These are phyloP conservation scores for Ceratobasidium sp. DNA, from an alignment of 1,284 basidiomycete genomes.

Conservation along the genomic window DNA sequence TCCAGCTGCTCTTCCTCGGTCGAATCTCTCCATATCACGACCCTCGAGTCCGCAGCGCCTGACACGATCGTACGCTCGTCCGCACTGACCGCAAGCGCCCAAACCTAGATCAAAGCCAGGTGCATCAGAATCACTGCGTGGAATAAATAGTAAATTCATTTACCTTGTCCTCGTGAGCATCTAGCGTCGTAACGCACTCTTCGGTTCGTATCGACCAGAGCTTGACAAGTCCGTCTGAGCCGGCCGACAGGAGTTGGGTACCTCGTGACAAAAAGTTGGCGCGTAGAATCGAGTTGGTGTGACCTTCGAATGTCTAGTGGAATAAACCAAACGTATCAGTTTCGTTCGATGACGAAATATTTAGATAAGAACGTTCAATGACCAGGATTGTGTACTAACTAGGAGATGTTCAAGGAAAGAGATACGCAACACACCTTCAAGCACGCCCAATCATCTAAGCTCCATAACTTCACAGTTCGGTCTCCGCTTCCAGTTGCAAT, in stretches of 20 bases:
- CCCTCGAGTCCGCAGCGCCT: constrained; percentile 92
- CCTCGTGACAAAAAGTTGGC: constrained; percentile 89
- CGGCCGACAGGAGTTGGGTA: constrained; percentile 87
- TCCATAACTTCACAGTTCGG: constrained; percentile 94
- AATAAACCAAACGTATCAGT: constrained; percentile 7
- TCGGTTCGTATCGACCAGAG: constrained; percentile 94
- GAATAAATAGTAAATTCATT: constrained; percentile 46
- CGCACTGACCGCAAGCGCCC: constrained; percentile 84
- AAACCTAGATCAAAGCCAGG: constrained; percentile 67
- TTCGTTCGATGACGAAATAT: not conserved
- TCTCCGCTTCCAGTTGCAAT: constrained; percentile 95
- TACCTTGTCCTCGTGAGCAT: constrained; percentile 97
- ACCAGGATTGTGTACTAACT: not conserved
- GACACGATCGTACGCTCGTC: constrained; percentile 87
- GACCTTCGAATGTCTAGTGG: constrained; percentile 88
- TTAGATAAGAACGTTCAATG: not conserved
- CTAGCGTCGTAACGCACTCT: constrained; percentile 86
- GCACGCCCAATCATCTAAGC: constrained; percentile 88
- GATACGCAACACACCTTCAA: constrained; percentile 63
- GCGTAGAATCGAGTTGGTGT: constrained; percentile 95
- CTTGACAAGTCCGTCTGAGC: constrained; percentile 94
- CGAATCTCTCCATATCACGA: constrained; percentile 95
- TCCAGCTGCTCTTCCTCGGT: constrained; percentile 82
- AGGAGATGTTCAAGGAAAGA: not conserved
- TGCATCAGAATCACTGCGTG: not conserved